phyloP scores from a whole-genome alignment of 2,329 filamentous ascomycete genomes.

The Curvularia hawaiiensis region DNA sequence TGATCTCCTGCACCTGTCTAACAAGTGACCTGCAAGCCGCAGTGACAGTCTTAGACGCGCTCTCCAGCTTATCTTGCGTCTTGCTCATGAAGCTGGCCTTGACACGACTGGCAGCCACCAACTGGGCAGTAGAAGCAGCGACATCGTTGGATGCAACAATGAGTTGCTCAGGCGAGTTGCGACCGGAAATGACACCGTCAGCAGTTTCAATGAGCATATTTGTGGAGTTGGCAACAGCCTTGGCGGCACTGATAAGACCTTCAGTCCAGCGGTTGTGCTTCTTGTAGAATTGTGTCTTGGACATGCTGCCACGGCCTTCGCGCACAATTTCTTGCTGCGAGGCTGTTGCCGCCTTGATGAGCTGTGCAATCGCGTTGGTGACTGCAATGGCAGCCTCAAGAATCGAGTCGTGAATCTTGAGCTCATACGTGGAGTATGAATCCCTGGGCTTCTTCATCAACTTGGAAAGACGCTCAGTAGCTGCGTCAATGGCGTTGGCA shows the following conservation, averaged over 20 bases:
- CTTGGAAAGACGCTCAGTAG: slow-evolving; percentile 85
- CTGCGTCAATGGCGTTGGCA: slow-evolving; percentile 92
- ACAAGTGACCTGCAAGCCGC: slow-evolving; percentile 86
- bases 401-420: slow-evolving; percentile 94
- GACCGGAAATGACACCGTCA: slow-evolving; percentile 88
- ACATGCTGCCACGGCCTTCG: slow-evolving; percentile 85
- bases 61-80: slow-evolving; percentile 89
- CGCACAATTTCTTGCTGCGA: slow-evolving; percentile 97
- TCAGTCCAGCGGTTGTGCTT: slow-evolving; percentile 99
- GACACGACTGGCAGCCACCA: slow-evolving; percentile 92
- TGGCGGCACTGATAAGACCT: slow-evolving; percentile 94
- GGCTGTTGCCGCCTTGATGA: slow-evolving; percentile 92
- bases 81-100: slow-evolving; percentile 99
- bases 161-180: slow-evolving; percentile 93
- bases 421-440: slow-evolving; percentile 92
- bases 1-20: slow-evolving; percentile 91
- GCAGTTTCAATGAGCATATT: slow-evolving; percentile 98
- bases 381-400: slow-evolving; percentile 91
- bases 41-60: slow-evolving; percentile 90
- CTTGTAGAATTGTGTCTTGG: slow-evolving; percentile 96
- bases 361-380: slow-evolving; percentile 88
- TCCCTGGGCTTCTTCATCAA: slow-evolving; percentile 96
- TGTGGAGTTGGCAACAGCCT: slow-evolving; percentile 91
- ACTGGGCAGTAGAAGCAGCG: slow-evolving; percentile 91
- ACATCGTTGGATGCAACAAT: slow-evolving; percentile 98